Percentiles rank a stretch among this genome's conserved stretches.
Evolutionary conservation across 83 land plant genomes (phyloP).

Genomic region (Isoetes engelmannii): DNA sequence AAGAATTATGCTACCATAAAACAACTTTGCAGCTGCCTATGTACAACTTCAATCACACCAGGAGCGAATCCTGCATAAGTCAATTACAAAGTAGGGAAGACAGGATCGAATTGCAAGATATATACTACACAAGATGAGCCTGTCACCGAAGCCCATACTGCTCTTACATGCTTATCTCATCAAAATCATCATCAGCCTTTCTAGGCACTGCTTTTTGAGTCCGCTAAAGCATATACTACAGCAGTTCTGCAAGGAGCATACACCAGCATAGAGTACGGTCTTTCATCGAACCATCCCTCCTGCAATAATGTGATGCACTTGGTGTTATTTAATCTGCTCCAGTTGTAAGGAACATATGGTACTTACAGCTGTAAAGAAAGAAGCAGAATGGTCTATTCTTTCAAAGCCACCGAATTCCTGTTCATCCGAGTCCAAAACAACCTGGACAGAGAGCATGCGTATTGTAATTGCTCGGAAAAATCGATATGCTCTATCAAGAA

Average conservation of each 20-base stretch:
- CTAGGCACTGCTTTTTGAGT: not conserved
- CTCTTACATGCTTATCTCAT: not conserved
- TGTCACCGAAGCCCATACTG: too few relatives aligned
- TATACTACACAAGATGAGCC: too few relatives aligned
- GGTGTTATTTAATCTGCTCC: not conserved
- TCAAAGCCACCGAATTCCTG: constrained; percentile 61
- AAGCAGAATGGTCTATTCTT: constrained; percentile 50
- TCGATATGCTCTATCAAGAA: too few relatives aligned
- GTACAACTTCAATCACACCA: too few relatives aligned
- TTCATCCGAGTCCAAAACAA: constrained; percentile 71
- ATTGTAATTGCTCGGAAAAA: too few relatives aligned
- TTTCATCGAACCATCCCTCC: constrained; percentile 68
- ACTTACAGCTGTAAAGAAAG: constrained; percentile 50
- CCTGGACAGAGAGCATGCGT: constrained; percentile 29
- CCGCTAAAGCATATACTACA: constrained; percentile 13
- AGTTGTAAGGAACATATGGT: not conserved
- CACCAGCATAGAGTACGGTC: constrained; percentile 41
- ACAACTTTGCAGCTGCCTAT: too few relatives aligned
- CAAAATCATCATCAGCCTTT: not conserved
- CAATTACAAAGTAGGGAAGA: too few relatives aligned
- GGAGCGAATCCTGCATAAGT: too few relatives aligned
- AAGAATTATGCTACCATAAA: too few relatives aligned
- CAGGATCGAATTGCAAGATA: too few relatives aligned
- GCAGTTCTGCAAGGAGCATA: constrained; percentile 22
- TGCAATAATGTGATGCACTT: constrained; percentile 31